These are phyloP conservation scores for Penstemon eatonii DNA, from an alignment of 257 asterid species.

Conservation along the genomic window DNA sequence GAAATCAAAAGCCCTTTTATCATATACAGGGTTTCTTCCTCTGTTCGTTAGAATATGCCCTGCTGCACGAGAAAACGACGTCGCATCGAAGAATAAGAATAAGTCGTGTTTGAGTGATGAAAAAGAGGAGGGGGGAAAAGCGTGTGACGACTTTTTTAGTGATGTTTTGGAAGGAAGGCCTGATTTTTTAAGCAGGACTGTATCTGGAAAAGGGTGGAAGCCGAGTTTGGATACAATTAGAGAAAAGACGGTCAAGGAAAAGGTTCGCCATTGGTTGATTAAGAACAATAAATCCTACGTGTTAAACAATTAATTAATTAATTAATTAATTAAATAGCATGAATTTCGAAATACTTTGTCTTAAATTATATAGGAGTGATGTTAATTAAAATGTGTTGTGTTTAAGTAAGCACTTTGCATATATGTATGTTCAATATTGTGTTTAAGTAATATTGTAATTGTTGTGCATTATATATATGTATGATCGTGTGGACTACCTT, in stretches of 20 bases:
- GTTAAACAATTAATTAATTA: neutral
- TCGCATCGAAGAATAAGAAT: constrained; percentile 19
- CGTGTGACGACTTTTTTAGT: constrained; percentile 33
- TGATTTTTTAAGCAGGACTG: constrained; percentile 59
- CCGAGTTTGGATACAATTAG: constrained; percentile 83
- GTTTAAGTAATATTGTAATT: too few species aligned
- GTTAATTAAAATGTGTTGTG: neutral
- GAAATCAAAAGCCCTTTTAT: constrained; percentile 45
- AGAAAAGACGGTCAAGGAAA: constrained; percentile 54
- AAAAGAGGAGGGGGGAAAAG: constrained; percentile 21
- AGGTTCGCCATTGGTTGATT: constrained; percentile 58
- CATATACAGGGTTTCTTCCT: constrained; percentile 56
- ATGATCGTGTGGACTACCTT: too few species aligned
- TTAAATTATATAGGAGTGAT: neutral
- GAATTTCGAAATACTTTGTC: neutral
- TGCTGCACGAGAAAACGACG: constrained; percentile 22
- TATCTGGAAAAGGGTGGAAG: constrained; percentile 89
- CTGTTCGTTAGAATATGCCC: constrained; percentile 58
- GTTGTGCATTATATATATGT: too few species aligned
- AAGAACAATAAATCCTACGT: neutral
- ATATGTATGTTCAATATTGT: too few species aligned
- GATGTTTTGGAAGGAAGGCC: constrained; percentile 73
- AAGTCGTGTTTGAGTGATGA: constrained; percentile 20
- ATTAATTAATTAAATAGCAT: neutral
- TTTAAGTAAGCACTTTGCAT: too few species aligned